phyloP scores from a whole-genome alignment of 2,329 filamentous ascomycete species.

The Clarireedia sp. region DNA sequence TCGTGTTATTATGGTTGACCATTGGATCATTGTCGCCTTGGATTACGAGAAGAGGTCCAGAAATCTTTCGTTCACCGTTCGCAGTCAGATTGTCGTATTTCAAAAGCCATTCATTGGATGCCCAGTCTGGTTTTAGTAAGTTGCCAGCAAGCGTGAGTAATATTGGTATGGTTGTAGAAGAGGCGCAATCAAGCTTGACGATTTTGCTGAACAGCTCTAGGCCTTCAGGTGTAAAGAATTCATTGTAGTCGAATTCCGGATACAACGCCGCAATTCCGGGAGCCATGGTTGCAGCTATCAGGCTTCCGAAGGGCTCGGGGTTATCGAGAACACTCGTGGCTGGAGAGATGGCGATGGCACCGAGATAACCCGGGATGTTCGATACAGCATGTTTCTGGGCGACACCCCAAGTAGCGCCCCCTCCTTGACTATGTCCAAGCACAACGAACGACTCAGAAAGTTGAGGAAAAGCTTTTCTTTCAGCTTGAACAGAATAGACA shows the following conservation, averaged over 20 bases:
- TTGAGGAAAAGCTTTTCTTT: conserved; percentile 35
- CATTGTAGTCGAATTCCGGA: neutral
- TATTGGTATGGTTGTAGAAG: conserved; percentile 1
- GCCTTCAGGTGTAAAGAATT: neutral
- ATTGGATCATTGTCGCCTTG: conserved; percentile 1
- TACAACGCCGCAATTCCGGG: neutral
- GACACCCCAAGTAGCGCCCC: conserved; percentile 36
- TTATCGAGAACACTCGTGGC: neutral
- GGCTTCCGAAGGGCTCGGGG: neutral
- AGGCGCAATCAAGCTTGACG: conserved; percentile 1
- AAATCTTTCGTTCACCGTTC: neutral
- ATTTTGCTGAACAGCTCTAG: neutral
- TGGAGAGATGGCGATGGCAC: conserved; percentile 11
- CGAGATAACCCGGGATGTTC: conserved; percentile 14
- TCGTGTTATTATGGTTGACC: neutral
- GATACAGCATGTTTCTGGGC: conserved; percentile 24
- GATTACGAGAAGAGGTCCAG: conserved; percentile 3
- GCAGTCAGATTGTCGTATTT: neutral
- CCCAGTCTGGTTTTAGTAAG: neutral
- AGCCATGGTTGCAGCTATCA: neutral
- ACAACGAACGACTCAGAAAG: conserved; percentile 36
- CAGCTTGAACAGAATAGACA: conserved; percentile 37
- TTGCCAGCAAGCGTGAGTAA: neutral
- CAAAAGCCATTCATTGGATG: neutral
- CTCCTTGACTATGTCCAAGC: conserved; percentile 42